Percentiles rank a stretch among this genome's conserved stretches.
Conservation (phyloP, 1,284 basidiomycete species). For the Malassezia sympodialis region DNA sequence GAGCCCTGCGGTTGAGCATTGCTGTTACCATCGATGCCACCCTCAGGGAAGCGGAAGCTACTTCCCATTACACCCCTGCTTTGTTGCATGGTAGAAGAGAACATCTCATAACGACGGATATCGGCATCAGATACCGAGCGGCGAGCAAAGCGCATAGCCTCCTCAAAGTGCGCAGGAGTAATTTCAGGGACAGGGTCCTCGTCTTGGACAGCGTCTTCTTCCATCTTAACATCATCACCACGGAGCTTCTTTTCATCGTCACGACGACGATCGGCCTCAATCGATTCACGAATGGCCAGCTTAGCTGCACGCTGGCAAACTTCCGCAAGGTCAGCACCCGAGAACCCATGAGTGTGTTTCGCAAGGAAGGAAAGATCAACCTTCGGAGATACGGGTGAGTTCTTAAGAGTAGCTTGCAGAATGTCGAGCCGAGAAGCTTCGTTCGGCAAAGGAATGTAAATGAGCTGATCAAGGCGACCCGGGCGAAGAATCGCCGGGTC, state of each 20-base stretch:
- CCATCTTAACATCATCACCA: constrained; percentile 21
- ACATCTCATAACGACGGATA: constrained; percentile 67
- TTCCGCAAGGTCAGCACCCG: constrained; percentile 97
- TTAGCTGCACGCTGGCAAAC: constrained; percentile 97
- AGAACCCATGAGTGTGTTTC: constrained; percentile 93
- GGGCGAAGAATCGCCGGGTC: constrained; percentile 93
- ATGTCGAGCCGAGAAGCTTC: constrained; percentile 83
- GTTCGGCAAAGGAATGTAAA: constrained; percentile 61
- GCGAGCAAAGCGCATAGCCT: constrained; percentile 74
- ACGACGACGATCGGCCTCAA: constrained; percentile 77
- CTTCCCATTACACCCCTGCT: constrained; percentile 56
- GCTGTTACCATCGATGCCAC: constrained; percentile 38
- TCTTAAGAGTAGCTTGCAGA: constrained; percentile 79
- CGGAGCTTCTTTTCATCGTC: constrained; percentile 56
- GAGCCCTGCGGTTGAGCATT: constrained; percentile 17
- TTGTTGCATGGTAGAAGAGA: constrained; percentile 44
- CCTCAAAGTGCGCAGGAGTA: constrained; percentile 69
- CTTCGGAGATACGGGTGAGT: constrained; percentile 74
- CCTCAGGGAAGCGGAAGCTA: constrained; percentile 93
- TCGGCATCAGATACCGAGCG: constrained; percentile 57
- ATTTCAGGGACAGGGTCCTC: constrained; percentile 96
- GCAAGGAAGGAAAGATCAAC: constrained; percentile 81
- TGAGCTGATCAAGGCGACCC: constrained; percentile 74
- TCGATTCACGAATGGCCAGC: constrained; percentile 85
- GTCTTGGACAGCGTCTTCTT: constrained; percentile 39